These are phyloP conservation scores for Fraxinus anomala DNA, from an alignment of 257 asterid genomes.

Conservation along the genomic window DNA sequence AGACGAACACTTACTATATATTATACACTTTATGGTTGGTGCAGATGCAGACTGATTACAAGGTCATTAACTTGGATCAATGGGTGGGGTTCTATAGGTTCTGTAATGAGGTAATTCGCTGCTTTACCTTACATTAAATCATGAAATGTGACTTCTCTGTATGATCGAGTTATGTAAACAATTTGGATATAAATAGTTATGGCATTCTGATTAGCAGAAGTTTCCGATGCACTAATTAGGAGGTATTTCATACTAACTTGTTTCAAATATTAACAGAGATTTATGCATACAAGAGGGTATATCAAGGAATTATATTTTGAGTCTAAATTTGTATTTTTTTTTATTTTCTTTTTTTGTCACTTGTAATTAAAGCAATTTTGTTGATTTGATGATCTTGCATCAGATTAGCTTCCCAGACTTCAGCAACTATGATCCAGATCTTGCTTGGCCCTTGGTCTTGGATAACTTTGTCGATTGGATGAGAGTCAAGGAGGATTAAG, in stretches of 20 bases:
- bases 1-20: not conserved
- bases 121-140: not conserved
- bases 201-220: not conserved
- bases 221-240: not conserved
- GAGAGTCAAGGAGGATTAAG: conserved; percentile 36
- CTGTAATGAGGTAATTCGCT: conserved; percentile 65
- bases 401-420: conserved; percentile 57
- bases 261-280: not conserved
- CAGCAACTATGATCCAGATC: conserved; percentile 50
- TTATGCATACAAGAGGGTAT: conserved; percentile 20
- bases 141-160: not conserved
- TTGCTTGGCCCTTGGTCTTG: conserved; percentile 64
- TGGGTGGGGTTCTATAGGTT: conserved; percentile 90
- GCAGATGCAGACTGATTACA: conserved; percentile 79
- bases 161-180: not conserved
- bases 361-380: not conserved
- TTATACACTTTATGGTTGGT: conserved; percentile 17
- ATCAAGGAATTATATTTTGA: not conserved
- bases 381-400: conserved; percentile 20
- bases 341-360: too few species aligned
- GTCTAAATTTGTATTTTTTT: not conserved
- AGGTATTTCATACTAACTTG: not conserved
- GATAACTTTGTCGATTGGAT: conserved; percentile 69
- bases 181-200: not conserved
- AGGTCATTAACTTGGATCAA: conserved; percentile 85